phyloP scores from a whole-genome alignment of 306 rosid genomes.

The Boehmeria nivea region DNA sequence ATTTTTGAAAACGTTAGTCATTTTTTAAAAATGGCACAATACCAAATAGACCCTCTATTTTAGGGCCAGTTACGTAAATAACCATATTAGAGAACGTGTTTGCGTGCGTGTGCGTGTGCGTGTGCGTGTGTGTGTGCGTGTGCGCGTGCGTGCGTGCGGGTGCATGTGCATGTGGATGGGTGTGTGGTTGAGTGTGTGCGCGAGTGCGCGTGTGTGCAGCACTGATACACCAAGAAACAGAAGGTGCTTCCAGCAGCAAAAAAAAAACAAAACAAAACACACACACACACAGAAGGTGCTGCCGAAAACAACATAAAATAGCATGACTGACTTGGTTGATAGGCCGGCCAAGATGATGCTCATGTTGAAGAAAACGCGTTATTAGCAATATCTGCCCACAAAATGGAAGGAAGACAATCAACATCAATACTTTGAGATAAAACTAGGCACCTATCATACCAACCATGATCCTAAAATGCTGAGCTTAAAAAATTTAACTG shows the following conservation, averaged over 20 bases:
- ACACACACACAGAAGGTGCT: not conserved
- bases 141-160: too few relatives aligned
- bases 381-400: slow-evolving; percentile 66
- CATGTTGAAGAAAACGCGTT: slow-evolving; percentile 91
- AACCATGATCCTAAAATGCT: not conserved
- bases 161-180: too few relatives aligned
- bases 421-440: not conserved
- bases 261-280: not conserved
- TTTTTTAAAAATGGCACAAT: too few relatives aligned
- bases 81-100: too few relatives aligned
- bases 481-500: not conserved
- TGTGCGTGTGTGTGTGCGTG: too few relatives aligned
- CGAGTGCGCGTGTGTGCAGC: too few relatives aligned
- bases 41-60: too few relatives aligned
- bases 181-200: too few relatives aligned
- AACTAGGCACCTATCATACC: not conserved
- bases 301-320: not conserved
- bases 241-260: not conserved
- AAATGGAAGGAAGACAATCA: slow-evolving; percentile 9
- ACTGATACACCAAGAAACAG: not conserved
- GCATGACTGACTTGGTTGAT: slow-evolving; percentile 64
- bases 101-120: too few relatives aligned
- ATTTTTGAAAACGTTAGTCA: too few relatives aligned
- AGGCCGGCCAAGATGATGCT: slow-evolving; percentile 92
- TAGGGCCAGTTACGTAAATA: too few relatives aligned